Evolutionary conservation across 2,329 filamentous ascomycete species (phyloP), one percentile per base, ranked within the genome.

Genomic region (Magnaporthiopsis poae): DNA sequence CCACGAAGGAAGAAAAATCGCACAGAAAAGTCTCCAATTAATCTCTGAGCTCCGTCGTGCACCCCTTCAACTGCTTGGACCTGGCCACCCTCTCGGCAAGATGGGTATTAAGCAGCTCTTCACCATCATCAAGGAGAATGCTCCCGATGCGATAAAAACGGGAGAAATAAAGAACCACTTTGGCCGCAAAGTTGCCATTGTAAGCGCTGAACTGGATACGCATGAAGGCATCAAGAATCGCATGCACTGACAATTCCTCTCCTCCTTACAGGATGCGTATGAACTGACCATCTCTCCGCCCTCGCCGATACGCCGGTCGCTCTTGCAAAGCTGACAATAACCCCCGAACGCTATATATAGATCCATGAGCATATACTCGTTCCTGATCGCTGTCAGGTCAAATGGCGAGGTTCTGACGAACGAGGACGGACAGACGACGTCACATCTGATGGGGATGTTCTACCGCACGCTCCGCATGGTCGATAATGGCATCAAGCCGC

Each of bases 121-220:
- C 77, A 84, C 86, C 71, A 89, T 95, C 77, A 92, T 95, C 79
- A 90, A 90, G 74, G 93, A 97, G 75, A 90, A 98, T 80, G 91
- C 92, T 71, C 95, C 95, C n/a, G 91, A 93, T 79, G 90, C 95
- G 46, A 86, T 97, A 83, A 98, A 97, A 79, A 90, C 92, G 75
- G 92, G 95, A 68, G 95, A 99, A 75, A 99, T 99, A 83, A 99
- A 99, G 81, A 94, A 94, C 73, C 95, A 99, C 71, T 99, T 99
- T 76, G 95, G 95, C 70, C 91, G 95, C 77, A 99, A 99, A 80
- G 94, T 99, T 69, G 94, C 94, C 65, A 97, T 97, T 79, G 93
- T 96, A 82, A 75, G 91, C 82, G 39, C 15, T 3, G 7, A 27
- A 25, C 31, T 59, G 21, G 21, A 35, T n/a, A 18, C 9, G 4